These are phyloP conservation scores for Candida fluviatilis DNA, from an alignment of 805 yeast genomes.

Conservation along the genomic window DNA sequence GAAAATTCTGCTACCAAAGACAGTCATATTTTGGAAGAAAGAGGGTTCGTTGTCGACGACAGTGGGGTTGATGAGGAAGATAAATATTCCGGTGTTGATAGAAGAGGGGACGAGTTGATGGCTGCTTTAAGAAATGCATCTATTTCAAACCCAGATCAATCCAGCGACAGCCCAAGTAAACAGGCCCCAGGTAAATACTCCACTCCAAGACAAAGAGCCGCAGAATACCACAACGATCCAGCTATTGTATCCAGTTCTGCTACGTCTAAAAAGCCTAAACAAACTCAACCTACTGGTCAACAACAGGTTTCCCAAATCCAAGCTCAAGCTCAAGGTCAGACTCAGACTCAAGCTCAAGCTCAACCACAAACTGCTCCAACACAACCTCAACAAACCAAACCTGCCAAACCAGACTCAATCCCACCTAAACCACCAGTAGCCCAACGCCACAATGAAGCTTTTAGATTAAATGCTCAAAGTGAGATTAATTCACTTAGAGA, in stretches of 20 bases:
- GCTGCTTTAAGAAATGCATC: slow-evolving; percentile 39
- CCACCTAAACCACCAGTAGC: slow-evolving; percentile 22
- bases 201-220: slow-evolving; percentile 55
- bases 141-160: slow-evolving; percentile 11
- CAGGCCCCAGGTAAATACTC: slow-evolving; percentile 38
- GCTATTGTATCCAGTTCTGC: slow-evolving; percentile 59
- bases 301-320: slow-evolving; percentile 6
- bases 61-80: slow-evolving; percentile 93
- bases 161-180: slow-evolving; percentile 2
- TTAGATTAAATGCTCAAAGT: slow-evolving; percentile 48
- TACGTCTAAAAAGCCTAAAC: slow-evolving; percentile 11
- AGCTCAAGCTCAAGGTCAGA: slow-evolving; percentile 4
- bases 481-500: slow-evolving; percentile 69
- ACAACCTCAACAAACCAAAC: slow-evolving; percentile 3
- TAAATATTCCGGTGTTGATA: slow-evolving; percentile 86
- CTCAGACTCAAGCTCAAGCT: slow-evolving; percentile 6
- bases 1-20: slow-evolving; percentile 67
- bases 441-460: slow-evolving; percentile 28
- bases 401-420: slow-evolving; percentile 26
- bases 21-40: slow-evolving; percentile 85
- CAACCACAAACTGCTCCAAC: slow-evolving; percentile 5
- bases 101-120: slow-evolving; percentile 51
- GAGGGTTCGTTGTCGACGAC: slow-evolving; percentile 75
- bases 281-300: slow-evolving; percentile 6
- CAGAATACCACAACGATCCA: slow-evolving; percentile 55